These are phyloP conservation scores for Termitomyces sp. DNA, from an alignment of 768 basidiomycete genomes.

Conservation along the genomic window DNA sequence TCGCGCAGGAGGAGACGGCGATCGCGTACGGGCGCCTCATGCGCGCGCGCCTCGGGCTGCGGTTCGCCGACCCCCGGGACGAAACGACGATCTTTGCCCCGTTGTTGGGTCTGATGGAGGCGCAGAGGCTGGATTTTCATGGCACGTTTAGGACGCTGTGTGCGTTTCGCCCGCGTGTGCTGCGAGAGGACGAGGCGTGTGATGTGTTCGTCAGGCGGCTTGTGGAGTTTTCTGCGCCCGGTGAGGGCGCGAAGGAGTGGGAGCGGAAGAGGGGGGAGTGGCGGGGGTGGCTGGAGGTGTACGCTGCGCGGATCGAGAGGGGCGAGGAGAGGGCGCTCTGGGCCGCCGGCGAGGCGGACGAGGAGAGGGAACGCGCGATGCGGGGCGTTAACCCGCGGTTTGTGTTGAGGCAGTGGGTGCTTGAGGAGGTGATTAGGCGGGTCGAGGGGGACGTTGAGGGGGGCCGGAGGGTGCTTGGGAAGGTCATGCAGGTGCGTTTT, in stretches of 20 bases:
- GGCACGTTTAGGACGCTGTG: constrained; percentile 72
- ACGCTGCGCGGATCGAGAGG: constrained; percentile 49
- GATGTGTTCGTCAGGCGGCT: constrained; percentile 38
- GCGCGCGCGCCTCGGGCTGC: constrained; percentile 38
- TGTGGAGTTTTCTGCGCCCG: constrained; percentile 38
- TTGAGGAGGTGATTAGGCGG: constrained; percentile 85
- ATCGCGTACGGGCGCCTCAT: too few relatives aligned
- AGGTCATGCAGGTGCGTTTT: constrained; percentile 70
- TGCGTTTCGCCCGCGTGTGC: constrained; percentile 39
- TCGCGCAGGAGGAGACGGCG: too few relatives aligned
- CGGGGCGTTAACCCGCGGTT: constrained; percentile 80
- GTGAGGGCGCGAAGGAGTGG: constrained; percentile 21
- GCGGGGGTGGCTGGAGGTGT: constrained; percentile 58
- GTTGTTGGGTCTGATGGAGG: constrained; percentile 69
- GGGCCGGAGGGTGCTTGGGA: constrained; percentile 66
- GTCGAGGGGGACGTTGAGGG: constrained; percentile 60
- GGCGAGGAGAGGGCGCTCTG: constrained; percentile 43
- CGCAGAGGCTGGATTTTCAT: constrained; percentile 81
- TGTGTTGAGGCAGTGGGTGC: constrained; percentile 89
- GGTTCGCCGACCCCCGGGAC: constrained; percentile 48
- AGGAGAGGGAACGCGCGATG: constrained; percentile 43
- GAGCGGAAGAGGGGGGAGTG: constrained; percentile 45
- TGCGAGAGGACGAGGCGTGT: constrained; percentile 16
- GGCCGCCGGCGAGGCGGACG: constrained; percentile 29
- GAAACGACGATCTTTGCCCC: constrained; percentile 55